Base-by-base conservation (phyloP, 306 rosid genomes). In the Dalbergia cochinchinensis region DNA sequence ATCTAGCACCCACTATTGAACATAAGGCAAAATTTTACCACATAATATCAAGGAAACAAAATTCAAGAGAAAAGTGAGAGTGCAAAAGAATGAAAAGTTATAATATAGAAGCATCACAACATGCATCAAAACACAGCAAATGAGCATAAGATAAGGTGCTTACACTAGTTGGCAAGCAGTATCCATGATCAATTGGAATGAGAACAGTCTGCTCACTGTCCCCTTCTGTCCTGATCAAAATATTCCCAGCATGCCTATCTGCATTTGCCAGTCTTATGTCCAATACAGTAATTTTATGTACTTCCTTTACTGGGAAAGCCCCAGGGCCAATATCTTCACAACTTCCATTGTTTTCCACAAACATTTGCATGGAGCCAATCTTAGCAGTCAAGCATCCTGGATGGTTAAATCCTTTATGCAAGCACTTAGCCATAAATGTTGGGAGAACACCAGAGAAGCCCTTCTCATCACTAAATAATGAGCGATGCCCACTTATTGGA, bases 401-500 rank as follows among this genome's bases (percentile, higher is more conserved):
- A 83, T 94, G 86, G 80, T 90, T 89, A 79, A 90, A 94, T 33
- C 82, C 91, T 57, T 73, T 72, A 44, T 90, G 90, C 73, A 86
- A 60, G 87, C 91, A 87, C 83, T 88, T 86, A 62, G 85, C 89
- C 74, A 94, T 76, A 68, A 88, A 83, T 42, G 98, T 94, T 57
- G 98, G 97, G 12, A 97, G 97, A 60, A 94, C 98, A 14, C 98
- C 98, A 48, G 98, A 90, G 83, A 90, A 91, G 51, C 98, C 98
- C 78, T 74, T 67, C 11, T 73, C 85, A 50, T 82, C 88, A 69
- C 94, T 90, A 45, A 82, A 83, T 74, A 83, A 31, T 1, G 77
- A 47, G 58, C 85, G 92, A 39, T 66, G 92, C 60, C 94, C 92
- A 73, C 72, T 63, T 12, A 74, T 60, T 47, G 97, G 98, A 73